phyloP scores from a whole-genome alignment of 331 rosid genomes.

The Prunus yedoensis region DNA sequence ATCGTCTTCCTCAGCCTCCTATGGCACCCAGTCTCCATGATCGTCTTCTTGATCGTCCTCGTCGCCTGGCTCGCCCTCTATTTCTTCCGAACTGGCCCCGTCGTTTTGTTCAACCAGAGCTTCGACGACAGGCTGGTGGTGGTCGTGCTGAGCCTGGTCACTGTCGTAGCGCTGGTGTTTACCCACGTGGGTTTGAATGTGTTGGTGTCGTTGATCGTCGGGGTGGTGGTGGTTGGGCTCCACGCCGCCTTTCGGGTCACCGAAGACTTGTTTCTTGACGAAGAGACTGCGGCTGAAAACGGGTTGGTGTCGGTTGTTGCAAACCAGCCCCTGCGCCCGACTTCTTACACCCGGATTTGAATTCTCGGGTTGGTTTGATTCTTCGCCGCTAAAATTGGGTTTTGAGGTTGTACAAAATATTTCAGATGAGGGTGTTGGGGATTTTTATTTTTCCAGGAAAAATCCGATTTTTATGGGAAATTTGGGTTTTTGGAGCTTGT shows the following conservation, averaged over 20 bases:
- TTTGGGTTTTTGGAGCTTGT: neutral
- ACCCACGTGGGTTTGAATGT: slow-evolving; percentile 69
- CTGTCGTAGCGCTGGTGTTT: slow-evolving; percentile 54
- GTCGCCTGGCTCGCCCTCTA: slow-evolving; percentile 66
- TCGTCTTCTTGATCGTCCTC: slow-evolving; percentile 54
- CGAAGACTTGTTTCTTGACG: slow-evolving; percentile 60
- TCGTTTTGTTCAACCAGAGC: slow-evolving; percentile 31
- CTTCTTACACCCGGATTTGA: slow-evolving; percentile 26
- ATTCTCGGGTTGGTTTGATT: neutral
- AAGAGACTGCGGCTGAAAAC: slow-evolving; percentile 48
- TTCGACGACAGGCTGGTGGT: slow-evolving; percentile 51
- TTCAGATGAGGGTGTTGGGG: neutral
- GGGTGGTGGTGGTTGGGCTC: slow-evolving; percentile 43
- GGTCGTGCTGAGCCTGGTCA: slow-evolving; percentile 41
- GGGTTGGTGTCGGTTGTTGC: slow-evolving; percentile 66
- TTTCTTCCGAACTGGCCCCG: slow-evolving; percentile 61
- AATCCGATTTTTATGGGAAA: neutral
- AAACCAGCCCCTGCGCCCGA: slow-evolving; percentile 31
- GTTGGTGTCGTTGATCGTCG: slow-evolving; percentile 47
- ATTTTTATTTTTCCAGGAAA: neutral
- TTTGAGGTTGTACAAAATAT: neutral
- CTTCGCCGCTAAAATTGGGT: neutral
- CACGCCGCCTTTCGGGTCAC: slow-evolving; percentile 67
- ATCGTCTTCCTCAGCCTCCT: slow-evolving; percentile 54
- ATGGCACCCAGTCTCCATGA: slow-evolving; percentile 73